Base-by-base conservation (phyloP, 768 basidiomycete species). In the Leccinum olivaceopallidum region DNA sequence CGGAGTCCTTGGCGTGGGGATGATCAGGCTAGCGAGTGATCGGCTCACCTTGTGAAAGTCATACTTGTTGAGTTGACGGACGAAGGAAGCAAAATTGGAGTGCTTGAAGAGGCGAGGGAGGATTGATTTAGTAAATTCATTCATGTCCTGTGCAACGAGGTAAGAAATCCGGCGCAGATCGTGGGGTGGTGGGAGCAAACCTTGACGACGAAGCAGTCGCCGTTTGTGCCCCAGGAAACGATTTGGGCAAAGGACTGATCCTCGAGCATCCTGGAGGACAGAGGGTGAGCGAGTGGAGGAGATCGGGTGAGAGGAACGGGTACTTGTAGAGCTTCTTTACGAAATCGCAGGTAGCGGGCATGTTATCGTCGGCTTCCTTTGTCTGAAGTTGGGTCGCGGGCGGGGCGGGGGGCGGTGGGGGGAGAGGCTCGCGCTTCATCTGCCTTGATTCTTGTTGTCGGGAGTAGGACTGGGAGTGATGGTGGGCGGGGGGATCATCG, bases 261-360 rank as follows among this genome's bases (percentile, higher is more conserved):
- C 72, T 94, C 90, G 47, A 95, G 86, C 92, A 95, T 95, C 72
- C 94, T 95, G 32, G 67, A 12, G 49, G 32, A n/a, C 4, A 5
- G 51, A 59, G 49, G 53, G 16, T 69, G 26, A 63, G 65, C 60
- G 8, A 30, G 6, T n/a, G 1, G 8, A 2, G 47, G 0, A 44
- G 3, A 52, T 54, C n/a, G 18, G 47, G 54, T 16, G 13, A n/a
- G 47, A 24, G 22, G 12, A 26, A 52, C 2, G 76, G 83, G 62
- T 49, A 94, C 94, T 90, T 92, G 89, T 90, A 95, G 9, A 96
- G 77, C 73, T 95, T 95, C 79, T 95, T 95, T 65, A 95, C 94
- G 72, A 96, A 96, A 76, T 95, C 94, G 67, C 86, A 88, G 34
- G 94, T 90, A n/a, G 89, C 85, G 2, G 92, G 88, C 90, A 92